Percentiles rank a stretch among this genome's conserved stretches.
phyloP scores from a whole-genome alignment of 306 rosid species.

The Notholithocarpus densiflorus region DNA sequence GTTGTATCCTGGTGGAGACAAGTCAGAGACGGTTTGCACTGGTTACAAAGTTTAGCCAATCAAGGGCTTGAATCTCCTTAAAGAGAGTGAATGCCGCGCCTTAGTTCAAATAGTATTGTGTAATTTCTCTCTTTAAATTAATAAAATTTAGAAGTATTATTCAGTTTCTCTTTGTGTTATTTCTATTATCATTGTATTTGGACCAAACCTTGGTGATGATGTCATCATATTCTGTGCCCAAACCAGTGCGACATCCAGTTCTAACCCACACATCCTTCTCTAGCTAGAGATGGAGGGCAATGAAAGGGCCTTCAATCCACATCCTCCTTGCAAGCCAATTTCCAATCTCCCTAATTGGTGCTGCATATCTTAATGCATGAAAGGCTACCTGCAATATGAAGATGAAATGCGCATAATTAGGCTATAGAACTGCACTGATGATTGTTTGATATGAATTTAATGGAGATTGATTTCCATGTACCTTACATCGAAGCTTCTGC shows the following conservation, averaged over 20 bases:
- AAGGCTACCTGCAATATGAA: constrained; percentile 41
- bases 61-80: no score
- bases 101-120: no score
- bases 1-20: no score
- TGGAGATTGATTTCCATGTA: not conserved
- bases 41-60: no score
- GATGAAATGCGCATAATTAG: not conserved
- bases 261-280: constrained; percentile 64
- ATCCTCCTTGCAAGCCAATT: constrained; percentile 43
- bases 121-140: no score
- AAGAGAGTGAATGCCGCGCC: no score
- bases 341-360: constrained; percentile 46
- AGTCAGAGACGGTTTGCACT: no score
- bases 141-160: no score
- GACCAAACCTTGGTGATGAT: constrained; percentile 25
- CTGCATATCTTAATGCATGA: constrained; percentile 50
- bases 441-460: not conserved
- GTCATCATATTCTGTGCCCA: constrained; percentile 39
- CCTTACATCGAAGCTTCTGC: constrained; percentile 64
- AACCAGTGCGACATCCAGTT: constrained; percentile 58
- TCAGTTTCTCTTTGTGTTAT: no score
- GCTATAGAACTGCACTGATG: not conserved
- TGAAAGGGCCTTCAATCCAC: constrained; percentile 66
- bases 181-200: no score
- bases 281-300: constrained; percentile 56